Evolutionary conservation across 129 eudicot species (phyloP).

Genomic region (Apium graveolens): DNA sequence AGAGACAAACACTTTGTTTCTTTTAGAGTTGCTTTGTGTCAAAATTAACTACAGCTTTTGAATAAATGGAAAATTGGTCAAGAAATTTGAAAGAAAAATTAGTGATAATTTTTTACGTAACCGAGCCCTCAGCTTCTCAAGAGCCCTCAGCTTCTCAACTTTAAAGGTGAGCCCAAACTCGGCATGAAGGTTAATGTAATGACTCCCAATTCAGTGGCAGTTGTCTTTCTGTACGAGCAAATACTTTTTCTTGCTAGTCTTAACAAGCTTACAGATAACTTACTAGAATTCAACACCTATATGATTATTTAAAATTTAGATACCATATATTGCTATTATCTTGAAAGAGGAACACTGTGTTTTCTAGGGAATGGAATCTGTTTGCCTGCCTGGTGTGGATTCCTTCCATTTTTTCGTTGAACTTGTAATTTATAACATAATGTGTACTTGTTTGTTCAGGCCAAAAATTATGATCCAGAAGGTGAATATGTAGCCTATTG

Average conservation of each 20-base stretch:
- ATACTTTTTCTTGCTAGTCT: background rate
- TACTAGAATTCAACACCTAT: background rate
- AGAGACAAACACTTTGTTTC: background rate
- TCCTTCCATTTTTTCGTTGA: background rate
- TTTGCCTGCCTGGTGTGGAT: background rate
- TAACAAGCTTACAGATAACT: background rate
- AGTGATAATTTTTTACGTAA: background rate
- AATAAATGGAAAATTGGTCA: background rate
- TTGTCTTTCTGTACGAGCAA: background rate
- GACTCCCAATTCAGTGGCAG: background rate
- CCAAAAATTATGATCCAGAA: slow-evolving; percentile 55
- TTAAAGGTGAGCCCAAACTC: background rate
- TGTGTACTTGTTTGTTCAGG: slow-evolving; percentile 26
- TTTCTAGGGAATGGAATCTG: background rate
- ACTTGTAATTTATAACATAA: background rate
- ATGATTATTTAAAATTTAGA: background rate
- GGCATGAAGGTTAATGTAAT: background rate
- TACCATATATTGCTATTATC: no score
- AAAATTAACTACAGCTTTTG: background rate
- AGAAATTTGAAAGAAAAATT: background rate
- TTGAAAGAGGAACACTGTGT: background rate
- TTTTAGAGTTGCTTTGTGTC: background rate
- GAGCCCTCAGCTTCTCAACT: background rate
- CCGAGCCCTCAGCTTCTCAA: background rate
- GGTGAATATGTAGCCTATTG: slow-evolving; percentile 57